Conservation (phyloP, 192 early-diverging fungal species). For the Rhizophagus prolifer region DNA sequence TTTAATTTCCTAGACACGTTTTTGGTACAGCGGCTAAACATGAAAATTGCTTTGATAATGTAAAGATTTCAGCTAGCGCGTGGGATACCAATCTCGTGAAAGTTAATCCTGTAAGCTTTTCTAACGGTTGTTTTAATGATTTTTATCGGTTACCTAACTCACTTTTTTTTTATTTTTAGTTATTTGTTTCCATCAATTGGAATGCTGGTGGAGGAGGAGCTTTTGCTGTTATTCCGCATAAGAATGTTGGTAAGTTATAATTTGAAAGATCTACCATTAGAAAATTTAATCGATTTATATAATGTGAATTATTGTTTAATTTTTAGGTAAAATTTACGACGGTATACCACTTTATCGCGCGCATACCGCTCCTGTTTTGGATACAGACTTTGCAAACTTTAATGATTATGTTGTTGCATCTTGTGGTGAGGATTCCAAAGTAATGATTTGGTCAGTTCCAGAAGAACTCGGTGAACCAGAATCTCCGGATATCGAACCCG, state of each 20-base stretch:
- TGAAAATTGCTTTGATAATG: slow-evolving; percentile 92
- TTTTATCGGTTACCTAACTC: background rate
- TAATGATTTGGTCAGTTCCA: slow-evolving; percentile 96
- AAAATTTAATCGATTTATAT: background rate
- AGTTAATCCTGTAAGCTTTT: slow-evolving; percentile 80
- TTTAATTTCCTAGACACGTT: slow-evolving; percentile 68
- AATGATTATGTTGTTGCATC: slow-evolving; percentile 96
- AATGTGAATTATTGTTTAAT: background rate
- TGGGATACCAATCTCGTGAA: slow-evolving; percentile 99
- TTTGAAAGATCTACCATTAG: background rate
- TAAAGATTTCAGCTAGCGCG: slow-evolving; percentile 82
- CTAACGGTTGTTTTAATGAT: background rate
- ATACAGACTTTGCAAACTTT: slow-evolving; percentile 98
- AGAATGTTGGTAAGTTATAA: slow-evolving; percentile 53
- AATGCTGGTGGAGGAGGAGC: slow-evolving; percentile 87
- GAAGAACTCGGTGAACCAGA: slow-evolving; percentile 67
- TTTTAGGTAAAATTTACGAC: slow-evolving; percentile 84
- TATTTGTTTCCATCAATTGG: slow-evolving; percentile 80
- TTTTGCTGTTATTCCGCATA: slow-evolving; percentile 90
- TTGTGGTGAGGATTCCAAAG: slow-evolving; percentile 79
- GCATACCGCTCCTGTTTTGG: slow-evolving; percentile 91
- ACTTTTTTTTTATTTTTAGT: slow-evolving; percentile 30
- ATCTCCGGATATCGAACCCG: slow-evolving; percentile 71
- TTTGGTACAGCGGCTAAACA: slow-evolving; percentile 87
- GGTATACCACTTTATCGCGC: slow-evolving; percentile 88